phyloP scores from a whole-genome alignment of 257 asterid genomes.

The Solanum paucissectum region DNA sequence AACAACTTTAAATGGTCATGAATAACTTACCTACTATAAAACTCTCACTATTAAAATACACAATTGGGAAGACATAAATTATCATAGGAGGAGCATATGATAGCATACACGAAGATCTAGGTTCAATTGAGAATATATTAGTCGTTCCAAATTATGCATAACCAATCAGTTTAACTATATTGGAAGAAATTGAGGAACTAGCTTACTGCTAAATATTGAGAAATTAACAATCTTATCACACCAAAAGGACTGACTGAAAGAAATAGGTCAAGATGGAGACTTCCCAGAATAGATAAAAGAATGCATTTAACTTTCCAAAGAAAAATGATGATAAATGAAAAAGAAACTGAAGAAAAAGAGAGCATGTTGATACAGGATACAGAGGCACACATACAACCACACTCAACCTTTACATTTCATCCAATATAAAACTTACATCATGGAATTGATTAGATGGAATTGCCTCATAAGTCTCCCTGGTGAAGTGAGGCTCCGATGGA shows the following conservation, averaged over 20 bases:
- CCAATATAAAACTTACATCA: conserved; percentile 38
- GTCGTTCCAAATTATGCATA: background rate
- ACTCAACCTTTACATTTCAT: background rate
- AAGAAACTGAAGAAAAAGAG: background rate
- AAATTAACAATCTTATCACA: background rate
- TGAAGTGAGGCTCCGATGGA: conserved; percentile 26
- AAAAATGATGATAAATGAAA: background rate
- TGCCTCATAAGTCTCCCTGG: conserved; percentile 34
- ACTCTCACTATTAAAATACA: background rate
- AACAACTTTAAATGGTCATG: no score
- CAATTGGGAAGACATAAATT: background rate
- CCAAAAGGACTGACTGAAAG: background rate
- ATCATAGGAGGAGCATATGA: background rate
- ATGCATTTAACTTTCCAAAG: background rate
- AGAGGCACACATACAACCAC: background rate
- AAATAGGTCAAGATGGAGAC: background rate
- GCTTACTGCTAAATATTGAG: background rate
- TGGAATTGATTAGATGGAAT: conserved; percentile 52
- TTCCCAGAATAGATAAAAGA: background rate
- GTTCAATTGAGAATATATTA: background rate
- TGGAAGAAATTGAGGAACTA: background rate
- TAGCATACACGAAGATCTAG: background rate
- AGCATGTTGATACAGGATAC: background rate
- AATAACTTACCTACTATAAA: background rate
- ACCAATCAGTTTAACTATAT: background rate